phyloP scores from a whole-genome alignment of 176 grass and related monocot species.

The Bromus sterilis region DNA sequence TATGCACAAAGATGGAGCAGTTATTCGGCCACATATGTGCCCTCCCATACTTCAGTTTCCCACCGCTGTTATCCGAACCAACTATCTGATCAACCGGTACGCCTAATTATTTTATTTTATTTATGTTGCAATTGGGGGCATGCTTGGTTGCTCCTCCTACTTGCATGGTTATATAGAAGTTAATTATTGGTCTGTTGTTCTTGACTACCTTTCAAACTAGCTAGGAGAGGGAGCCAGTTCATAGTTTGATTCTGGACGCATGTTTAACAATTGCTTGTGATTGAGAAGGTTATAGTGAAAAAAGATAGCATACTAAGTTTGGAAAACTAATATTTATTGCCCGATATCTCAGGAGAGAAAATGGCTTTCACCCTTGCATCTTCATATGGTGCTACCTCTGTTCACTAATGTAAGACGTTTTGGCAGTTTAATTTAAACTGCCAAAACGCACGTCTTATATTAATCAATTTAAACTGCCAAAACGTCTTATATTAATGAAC shows the following conservation, averaged over 20 bases:
- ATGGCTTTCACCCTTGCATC: background rate
- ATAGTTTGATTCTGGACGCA: background rate
- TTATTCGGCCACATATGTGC: background rate
- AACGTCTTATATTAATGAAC: too few species aligned
- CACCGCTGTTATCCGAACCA: background rate
- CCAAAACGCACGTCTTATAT: too few species aligned
- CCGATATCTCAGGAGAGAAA: background rate
- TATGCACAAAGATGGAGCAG: background rate
- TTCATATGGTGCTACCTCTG: background rate
- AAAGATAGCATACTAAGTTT: background rate
- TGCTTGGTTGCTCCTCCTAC: background rate
- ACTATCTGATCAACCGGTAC: slow-evolving; percentile 3
- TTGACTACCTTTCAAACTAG: background rate
- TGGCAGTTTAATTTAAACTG: too few species aligned
- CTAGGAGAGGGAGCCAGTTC: background rate
- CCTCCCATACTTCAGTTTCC: background rate
- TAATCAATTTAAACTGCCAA: too few species aligned
- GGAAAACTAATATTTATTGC: background rate
- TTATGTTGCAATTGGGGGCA: background rate
- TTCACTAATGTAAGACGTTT: too few species aligned
- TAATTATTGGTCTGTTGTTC: background rate
- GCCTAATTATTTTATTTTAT: background rate
- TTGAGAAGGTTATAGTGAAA: too few species aligned
- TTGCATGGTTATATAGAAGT: background rate
- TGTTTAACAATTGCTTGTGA: background rate